A percentile compares a stretch with the other conserved stretches of the same genome.
Evolutionary conservation across 371 early-diverging fungal genomes (phyloP).

Genomic region (Encephalitozoon hellem): DNA sequence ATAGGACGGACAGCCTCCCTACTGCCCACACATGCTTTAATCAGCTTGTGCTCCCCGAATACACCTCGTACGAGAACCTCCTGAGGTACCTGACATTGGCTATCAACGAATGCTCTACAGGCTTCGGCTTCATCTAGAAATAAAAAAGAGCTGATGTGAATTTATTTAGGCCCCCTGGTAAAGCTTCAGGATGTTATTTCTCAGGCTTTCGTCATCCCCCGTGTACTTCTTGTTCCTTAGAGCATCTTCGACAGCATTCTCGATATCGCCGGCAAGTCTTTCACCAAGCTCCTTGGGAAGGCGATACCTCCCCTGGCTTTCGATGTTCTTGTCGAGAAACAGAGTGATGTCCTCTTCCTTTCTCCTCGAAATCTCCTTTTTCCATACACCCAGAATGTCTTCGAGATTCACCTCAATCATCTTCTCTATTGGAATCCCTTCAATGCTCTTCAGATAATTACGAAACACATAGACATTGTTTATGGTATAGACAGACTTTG

Average conservation of each 20-base stretch:
- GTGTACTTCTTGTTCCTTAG: slow-evolving; percentile 13
- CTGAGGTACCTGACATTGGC: slow-evolving; percentile 74
- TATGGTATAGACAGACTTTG: slow-evolving; percentile 39
- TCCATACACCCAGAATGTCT: slow-evolving; percentile 24
- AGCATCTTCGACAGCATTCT: slow-evolving; percentile 6
- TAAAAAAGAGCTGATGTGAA: not conserved
- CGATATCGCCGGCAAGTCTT: not conserved
- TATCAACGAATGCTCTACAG: slow-evolving; percentile 82
- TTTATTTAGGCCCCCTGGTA: not conserved
- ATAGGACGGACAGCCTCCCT: slow-evolving; percentile 69
- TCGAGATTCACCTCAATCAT: slow-evolving; percentile 12
- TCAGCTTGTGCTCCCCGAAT: slow-evolving; percentile 87
- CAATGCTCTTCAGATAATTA: slow-evolving; percentile 4
- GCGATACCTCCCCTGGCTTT: slow-evolving; percentile 17
- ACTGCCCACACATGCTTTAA: slow-evolving; percentile 82
- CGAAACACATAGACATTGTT: slow-evolving; percentile 34
- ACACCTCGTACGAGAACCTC: slow-evolving; percentile 78
- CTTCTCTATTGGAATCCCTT: not conserved
- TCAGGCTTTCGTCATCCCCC: not conserved
- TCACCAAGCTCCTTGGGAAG: slow-evolving; percentile 31
- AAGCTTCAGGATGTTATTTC: slow-evolving; percentile 4
- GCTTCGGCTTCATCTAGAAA: slow-evolving; percentile 69
- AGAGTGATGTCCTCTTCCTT: not conserved
- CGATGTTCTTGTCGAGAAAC: slow-evolving; percentile 30
- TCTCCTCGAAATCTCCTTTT: slow-evolving; percentile 21